Evolutionary conservation across 2,329 filamentous ascomycete species (phyloP).

Genomic region (Epichloe scottii): DNA sequence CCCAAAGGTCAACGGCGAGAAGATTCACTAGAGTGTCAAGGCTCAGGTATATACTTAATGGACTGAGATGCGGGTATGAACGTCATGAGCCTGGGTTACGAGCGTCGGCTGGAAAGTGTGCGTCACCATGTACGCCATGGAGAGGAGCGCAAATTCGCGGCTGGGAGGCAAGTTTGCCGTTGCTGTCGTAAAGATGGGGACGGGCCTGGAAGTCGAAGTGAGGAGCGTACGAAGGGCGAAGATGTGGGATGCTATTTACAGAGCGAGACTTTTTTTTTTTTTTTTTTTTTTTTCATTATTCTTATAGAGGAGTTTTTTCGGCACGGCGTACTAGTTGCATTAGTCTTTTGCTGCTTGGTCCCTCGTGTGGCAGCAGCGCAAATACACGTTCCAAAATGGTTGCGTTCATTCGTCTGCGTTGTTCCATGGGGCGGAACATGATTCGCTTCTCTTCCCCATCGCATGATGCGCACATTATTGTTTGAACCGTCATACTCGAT

Average conservation of each 20-base stretch:
- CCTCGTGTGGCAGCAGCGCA: background rate
- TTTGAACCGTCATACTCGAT: too few species aligned
- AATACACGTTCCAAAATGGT: background rate
- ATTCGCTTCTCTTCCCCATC: too few species aligned
- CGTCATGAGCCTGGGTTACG: background rate
- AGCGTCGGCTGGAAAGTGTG: background rate
- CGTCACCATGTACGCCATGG: background rate
- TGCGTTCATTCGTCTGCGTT: background rate
- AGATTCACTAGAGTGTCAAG: conserved; percentile 18
- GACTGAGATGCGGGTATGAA: background rate
- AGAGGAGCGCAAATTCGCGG: too few species aligned
- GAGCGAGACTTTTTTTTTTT: background rate
- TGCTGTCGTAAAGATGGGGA: background rate
- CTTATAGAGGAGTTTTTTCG: background rate
- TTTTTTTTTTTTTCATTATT: too few species aligned
- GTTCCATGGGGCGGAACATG: too few species aligned
- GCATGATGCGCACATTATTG: too few species aligned
- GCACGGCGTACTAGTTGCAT: background rate
- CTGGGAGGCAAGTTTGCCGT: background rate
- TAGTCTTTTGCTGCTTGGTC: too few species aligned
- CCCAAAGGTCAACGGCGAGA: conserved; percentile 25
- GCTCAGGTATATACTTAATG: background rate
- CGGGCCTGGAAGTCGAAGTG: background rate
- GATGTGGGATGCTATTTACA: background rate
- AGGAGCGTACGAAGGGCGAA: background rate